Percentiles rank a stretch among this genome's conserved stretches.
These are phyloP conservation scores for Ormosia emarginata DNA, from an alignment of 306 rosid species.

Conservation along the genomic window DNA sequence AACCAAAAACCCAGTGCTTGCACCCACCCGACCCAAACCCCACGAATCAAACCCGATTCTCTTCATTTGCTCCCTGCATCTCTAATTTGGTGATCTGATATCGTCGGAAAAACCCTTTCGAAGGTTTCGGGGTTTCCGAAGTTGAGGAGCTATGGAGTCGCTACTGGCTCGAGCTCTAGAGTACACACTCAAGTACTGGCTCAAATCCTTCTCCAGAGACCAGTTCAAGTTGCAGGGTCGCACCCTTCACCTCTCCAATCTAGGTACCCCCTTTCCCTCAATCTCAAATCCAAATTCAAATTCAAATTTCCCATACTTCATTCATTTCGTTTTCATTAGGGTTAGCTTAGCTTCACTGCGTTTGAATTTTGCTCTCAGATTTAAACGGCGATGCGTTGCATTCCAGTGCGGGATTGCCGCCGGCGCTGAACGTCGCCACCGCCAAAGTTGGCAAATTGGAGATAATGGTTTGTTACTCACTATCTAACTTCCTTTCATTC, in stretches of 20 bases:
- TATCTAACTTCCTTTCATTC: neutral
- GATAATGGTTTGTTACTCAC: slow-evolving; percentile 52
- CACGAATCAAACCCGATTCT: slow-evolving; percentile 14
- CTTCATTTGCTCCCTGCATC: too few relatives aligned
- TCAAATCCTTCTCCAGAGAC: slow-evolving; percentile 85
- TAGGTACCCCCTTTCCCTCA: slow-evolving; percentile 43
- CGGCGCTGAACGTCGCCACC: slow-evolving; percentile 74
- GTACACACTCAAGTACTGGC: slow-evolving; percentile 94
- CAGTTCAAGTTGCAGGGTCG: slow-evolving; percentile 92
- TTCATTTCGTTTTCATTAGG: neutral
- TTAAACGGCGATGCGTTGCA: slow-evolving; percentile 93
- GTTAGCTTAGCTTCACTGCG: neutral
- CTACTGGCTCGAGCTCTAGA: slow-evolving; percentile 81
- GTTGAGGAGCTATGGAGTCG: slow-evolving; percentile 51
- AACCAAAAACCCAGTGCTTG: neutral
- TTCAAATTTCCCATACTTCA: neutral
- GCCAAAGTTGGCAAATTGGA: slow-evolving; percentile 86
- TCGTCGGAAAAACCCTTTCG: too few relatives aligned
- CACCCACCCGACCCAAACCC: slow-evolving; percentile 17
- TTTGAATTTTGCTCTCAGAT: slow-evolving; percentile 43
- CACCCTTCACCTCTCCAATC: slow-evolving; percentile 75
- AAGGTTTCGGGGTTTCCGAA: too few relatives aligned
- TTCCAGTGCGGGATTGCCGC: slow-evolving; percentile 86
- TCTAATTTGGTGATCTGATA: too few relatives aligned
- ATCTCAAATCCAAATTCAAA: neutral